These are phyloP conservation scores for Apiospora hydei DNA, from an alignment of 2,329 filamentous ascomycete genomes.

Conservation along the genomic window DNA sequence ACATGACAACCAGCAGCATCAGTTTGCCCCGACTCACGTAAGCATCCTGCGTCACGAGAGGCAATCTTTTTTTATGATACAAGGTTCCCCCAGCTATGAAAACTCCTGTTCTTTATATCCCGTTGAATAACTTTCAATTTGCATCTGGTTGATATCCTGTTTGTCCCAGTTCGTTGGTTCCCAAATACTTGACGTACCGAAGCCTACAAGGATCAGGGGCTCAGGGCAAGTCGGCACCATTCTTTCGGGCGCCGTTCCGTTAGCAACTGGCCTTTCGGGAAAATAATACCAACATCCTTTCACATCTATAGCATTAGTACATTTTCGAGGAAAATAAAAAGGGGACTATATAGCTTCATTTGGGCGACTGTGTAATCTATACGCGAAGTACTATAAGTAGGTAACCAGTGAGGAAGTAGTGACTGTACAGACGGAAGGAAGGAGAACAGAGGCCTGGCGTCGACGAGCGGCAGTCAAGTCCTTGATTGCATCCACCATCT, in stretches of 20 bases:
- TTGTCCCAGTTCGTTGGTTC: neutral
- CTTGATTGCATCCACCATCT: neutral
- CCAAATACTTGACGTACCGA: neutral
- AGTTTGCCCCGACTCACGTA: neutral
- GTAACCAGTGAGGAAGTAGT: too few relatives aligned
- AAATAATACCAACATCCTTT: too few relatives aligned
- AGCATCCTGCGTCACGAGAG: neutral
- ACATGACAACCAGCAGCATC: neutral
- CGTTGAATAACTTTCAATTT: neutral
- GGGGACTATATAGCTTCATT: too few relatives aligned
- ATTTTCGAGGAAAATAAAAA: too few relatives aligned
- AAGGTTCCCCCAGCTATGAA: neutral
- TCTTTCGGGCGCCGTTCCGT: too few relatives aligned
- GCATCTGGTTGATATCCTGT: neutral
- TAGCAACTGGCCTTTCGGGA: too few relatives aligned
- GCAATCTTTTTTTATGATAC: neutral
- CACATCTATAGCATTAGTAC: too few relatives aligned
- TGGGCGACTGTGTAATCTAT: too few relatives aligned
- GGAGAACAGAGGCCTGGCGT: too few relatives aligned
- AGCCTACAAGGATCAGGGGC: neutral
- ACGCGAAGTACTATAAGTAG: too few relatives aligned
- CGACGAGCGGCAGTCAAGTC: too few relatives aligned
- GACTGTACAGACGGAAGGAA: too few relatives aligned
- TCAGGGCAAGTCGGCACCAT: neutral
- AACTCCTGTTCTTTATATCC: neutral